Conservation (phyloP, 495 filamentous ascomycete species). For the Lentithecium fluviatile region DNA sequence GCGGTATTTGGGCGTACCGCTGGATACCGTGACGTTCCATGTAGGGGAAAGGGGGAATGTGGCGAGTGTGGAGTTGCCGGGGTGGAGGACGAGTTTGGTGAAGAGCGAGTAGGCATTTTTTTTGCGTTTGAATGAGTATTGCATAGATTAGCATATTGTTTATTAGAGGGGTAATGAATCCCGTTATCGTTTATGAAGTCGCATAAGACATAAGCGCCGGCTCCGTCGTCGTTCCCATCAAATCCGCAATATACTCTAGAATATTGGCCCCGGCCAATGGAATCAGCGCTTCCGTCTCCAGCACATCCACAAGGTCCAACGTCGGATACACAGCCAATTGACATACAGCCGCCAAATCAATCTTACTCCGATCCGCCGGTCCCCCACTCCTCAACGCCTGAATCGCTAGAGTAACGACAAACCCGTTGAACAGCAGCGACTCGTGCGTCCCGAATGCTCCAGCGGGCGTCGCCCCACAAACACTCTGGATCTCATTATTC, state of each 20-base stretch:
- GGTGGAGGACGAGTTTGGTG: neutral
- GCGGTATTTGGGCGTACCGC: slow-evolving; percentile 3
- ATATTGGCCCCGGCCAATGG: slow-evolving; percentile 16
- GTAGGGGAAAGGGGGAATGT: neutral
- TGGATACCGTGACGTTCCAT: slow-evolving; percentile 6
- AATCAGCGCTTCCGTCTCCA: slow-evolving; percentile 42
- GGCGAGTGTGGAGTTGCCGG: slow-evolving; percentile 1
- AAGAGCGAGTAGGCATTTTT: neutral
- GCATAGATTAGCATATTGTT: too few relatives aligned
- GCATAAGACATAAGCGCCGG: slow-evolving; percentile 35
- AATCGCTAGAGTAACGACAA: slow-evolving; percentile 47
- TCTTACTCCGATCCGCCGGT: slow-evolving; percentile 38
- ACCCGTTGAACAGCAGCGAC: slow-evolving; percentile 47
- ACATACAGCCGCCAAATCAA: slow-evolving; percentile 43
- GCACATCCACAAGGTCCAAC: slow-evolving; percentile 42
- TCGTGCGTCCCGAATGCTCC: slow-evolving; percentile 50
- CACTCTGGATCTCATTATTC: slow-evolving; percentile 48
- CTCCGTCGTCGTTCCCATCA: slow-evolving; percentile 18
- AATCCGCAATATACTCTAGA: slow-evolving; percentile 26
- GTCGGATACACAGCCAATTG: slow-evolving; percentile 37
- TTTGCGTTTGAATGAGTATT: too few relatives aligned
- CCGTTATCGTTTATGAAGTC: neutral
- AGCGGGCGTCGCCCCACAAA: slow-evolving; percentile 43
- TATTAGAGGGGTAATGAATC: too few relatives aligned
- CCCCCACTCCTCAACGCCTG: slow-evolving; percentile 49